Conservation (phyloP, 805 yeast species). For the Candida pseudoglaebosa region DNA sequence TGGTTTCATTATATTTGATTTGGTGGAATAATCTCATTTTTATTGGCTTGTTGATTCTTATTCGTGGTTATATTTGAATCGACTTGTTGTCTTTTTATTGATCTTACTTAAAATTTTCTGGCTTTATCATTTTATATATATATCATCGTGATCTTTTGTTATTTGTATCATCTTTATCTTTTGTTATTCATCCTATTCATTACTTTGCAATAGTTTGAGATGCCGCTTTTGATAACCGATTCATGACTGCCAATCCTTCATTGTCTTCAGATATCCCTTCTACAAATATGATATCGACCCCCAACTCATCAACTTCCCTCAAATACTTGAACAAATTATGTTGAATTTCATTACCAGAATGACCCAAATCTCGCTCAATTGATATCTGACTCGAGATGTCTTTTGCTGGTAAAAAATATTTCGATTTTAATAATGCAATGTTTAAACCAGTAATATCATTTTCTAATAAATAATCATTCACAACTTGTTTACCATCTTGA, state of each 20-base stretch:
- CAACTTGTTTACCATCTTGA: conserved; percentile 36
- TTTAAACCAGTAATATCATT: conserved; percentile 19
- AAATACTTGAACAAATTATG: conserved; percentile 67
- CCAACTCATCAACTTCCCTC: conserved; percentile 69
- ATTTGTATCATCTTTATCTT: too few species aligned
- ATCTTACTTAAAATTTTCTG: too few species aligned
- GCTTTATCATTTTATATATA: too few species aligned
- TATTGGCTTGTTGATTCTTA: too few species aligned
- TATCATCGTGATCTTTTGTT: too few species aligned
- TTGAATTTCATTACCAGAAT: conserved; percentile 58
- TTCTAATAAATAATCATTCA: conserved; percentile 22
- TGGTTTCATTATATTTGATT: too few species aligned
- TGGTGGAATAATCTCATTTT: too few species aligned
- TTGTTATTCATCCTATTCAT: too few species aligned
- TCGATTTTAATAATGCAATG: conserved; percentile 51
- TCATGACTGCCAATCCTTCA: conserved; percentile 95
- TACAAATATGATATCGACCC: conserved; percentile 70
- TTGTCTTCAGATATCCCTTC: conserved; percentile 74
- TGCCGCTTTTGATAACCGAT: conserved; percentile 83
- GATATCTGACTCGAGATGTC: conserved; percentile 13
- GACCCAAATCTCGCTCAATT: conserved; percentile 40
- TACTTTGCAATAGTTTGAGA: conserved; percentile 37
- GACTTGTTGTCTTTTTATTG: too few species aligned
- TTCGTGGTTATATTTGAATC: too few species aligned
- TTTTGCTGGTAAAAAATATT: conserved; percentile 25